Conservation (phyloP, 2,329 filamentous ascomycete genomes). For the Davidsoniella virescens region DNA sequence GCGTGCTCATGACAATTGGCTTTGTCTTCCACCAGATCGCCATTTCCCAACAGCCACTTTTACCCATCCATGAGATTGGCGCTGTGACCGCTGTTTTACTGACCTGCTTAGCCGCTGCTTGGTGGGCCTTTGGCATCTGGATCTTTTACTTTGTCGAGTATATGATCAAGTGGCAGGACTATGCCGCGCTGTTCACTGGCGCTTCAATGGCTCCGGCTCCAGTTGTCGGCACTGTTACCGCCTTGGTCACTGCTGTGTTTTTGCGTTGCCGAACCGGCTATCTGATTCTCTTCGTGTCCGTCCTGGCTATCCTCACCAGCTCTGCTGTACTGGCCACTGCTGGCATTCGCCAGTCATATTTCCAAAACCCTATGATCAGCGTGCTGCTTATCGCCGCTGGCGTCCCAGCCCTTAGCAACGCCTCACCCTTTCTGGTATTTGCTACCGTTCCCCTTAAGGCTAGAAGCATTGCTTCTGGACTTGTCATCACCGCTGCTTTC, state of each 20-base stretch:
- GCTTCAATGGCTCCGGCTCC: conserved; percentile 30
- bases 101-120: conserved; percentile 34
- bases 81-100: conserved; percentile 35
- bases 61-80: conserved; percentile 25
- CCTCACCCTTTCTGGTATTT: conserved; percentile 42
- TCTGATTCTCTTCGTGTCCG: conserved; percentile 25
- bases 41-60: conserved; percentile 31
- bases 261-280: conserved; percentile 23
- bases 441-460: conserved; percentile 29
- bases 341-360: conserved; percentile 35
- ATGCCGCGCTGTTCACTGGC: conserved; percentile 27
- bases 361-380: conserved; percentile 44
- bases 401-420: conserved; percentile 51
- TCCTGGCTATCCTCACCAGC: conserved; percentile 27
- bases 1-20: conserved; percentile 32
- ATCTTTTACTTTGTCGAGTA: conserved; percentile 34
- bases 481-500: conserved; percentile 50
- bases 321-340: conserved; percentile 20
- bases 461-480: conserved; percentile 30
- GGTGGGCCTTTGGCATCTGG: conserved; percentile 38
- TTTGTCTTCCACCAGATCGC: conserved; percentile 42
- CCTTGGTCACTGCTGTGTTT: conserved; percentile 27
- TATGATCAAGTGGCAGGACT: conserved; percentile 27
- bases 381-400: conserved; percentile 42
- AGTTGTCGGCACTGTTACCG: conserved; percentile 27